Conservation (phyloP, 805 yeast genomes). For the Starmerella floricola region DNA sequence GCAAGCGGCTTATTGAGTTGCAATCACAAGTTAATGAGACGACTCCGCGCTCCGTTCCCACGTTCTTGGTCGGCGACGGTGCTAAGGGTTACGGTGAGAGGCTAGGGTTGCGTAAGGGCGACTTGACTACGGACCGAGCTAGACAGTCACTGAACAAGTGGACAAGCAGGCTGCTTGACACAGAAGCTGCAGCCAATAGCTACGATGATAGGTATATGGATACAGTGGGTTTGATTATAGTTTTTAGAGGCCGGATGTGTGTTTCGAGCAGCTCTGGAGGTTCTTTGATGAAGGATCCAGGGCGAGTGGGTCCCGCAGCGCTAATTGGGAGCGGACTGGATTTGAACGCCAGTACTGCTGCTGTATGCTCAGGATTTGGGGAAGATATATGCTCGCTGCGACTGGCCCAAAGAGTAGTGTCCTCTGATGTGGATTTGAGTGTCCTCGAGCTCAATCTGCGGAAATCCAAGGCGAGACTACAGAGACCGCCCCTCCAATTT, state of each 20-base stretch:
- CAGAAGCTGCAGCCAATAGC: background rate
- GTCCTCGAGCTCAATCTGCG: background rate
- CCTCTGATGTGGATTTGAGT: background rate
- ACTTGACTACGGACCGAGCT: conserved; percentile 1
- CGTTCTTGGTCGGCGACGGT: conserved; percentile 28
- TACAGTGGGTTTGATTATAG: conserved; percentile 33
- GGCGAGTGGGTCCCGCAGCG: conserved; percentile 36
- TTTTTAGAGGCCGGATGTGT: conserved; percentile 22
- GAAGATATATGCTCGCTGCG: conserved; percentile 30
- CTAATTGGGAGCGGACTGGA: conserved; percentile 31
- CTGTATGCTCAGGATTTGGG: conserved; percentile 32
- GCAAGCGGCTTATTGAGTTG: conserved; percentile 9
- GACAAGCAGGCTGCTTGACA: background rate
- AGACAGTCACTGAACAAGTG: background rate
- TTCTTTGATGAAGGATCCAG: conserved; percentile 28
- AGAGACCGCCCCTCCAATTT: conserved; percentile 8
- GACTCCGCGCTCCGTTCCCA: conserved; percentile 16
- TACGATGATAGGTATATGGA: conserved; percentile 22
- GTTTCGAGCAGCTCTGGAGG: conserved; percentile 35
- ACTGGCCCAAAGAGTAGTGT: conserved; percentile 23
- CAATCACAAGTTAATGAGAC: background rate
- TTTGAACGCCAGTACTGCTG: conserved; percentile 4
- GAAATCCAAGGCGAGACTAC: background rate
- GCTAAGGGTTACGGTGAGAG: conserved; percentile 24
- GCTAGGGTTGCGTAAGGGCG: background rate